phyloP scores from a whole-genome alignment of 2,329 filamentous ascomycete genomes.

The Aspergillus phoenicis region DNA sequence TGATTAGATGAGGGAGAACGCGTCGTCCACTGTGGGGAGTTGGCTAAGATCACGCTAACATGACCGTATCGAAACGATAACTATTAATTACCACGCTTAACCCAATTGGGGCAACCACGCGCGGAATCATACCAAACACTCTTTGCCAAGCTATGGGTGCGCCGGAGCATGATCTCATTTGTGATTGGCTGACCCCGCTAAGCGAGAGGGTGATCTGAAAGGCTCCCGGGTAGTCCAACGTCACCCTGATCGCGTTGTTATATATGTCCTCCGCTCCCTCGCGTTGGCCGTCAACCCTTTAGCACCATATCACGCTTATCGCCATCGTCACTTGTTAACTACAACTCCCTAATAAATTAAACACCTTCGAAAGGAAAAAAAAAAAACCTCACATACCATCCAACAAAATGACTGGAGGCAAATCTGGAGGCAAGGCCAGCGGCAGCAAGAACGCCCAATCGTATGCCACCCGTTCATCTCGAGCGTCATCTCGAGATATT shows the following conservation, averaged over 20 bases:
- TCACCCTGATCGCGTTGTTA: conserved; percentile 48
- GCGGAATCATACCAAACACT: conserved; percentile 18
- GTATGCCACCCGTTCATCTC: conserved; percentile 63
- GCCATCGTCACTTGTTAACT: conserved; percentile 3
- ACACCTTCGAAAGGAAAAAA: conserved; percentile 18
- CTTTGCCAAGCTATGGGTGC: conserved; percentile 19
- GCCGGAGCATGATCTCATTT: conserved; percentile 34
- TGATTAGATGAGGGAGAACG: conserved; percentile 40
- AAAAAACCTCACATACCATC: conserved; percentile 22
- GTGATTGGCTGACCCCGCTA: conserved; percentile 47
- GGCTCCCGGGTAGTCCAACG: conserved; percentile 43
- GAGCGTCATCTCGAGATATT: conserved; percentile 10
- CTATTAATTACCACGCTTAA: conserved; percentile 30
- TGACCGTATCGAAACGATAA: conserved; percentile 25
- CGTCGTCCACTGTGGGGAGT: conserved; percentile 19
- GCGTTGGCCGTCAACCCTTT: conserved; percentile 35
- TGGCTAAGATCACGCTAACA: conserved; percentile 22
- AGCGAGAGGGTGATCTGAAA: conserved; percentile 52
- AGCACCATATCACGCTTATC: conserved; percentile 29
- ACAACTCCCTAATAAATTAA: not conserved
- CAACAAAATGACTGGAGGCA: conserved; percentile 99
- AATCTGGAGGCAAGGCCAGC: conserved; percentile 99
- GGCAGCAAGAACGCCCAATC: conserved; percentile 99
- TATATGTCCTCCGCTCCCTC: conserved; percentile 44
- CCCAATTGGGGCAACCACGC: conserved; percentile 28